Percentiles rank a stretch among this genome's conserved stretches.
Conservation (phyloP, 495 filamentous ascomycete genomes). For the Bombardia bombarda region DNA sequence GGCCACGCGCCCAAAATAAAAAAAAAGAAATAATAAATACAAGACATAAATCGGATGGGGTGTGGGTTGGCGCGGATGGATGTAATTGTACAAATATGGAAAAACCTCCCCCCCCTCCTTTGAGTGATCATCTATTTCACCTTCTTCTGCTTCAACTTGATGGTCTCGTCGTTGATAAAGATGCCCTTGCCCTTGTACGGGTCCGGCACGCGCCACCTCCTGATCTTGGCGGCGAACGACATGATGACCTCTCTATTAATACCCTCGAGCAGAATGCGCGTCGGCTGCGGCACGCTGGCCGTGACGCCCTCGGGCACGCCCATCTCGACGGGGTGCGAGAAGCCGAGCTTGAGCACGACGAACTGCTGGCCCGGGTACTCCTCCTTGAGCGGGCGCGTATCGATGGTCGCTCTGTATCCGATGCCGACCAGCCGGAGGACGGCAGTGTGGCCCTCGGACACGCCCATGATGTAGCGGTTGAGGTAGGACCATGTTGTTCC, state of each 20-base stretch:
- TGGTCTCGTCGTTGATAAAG: conserved; percentile 93
- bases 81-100: too few relatives aligned
- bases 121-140: conserved; percentile 62
- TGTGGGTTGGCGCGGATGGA: too few relatives aligned
- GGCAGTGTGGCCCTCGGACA: conserved; percentile 91
- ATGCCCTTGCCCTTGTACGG: conserved; percentile 99
- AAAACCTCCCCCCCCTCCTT: too few relatives aligned
- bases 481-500: conserved; percentile 85
- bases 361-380: conserved; percentile 77
- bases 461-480: conserved; percentile 81
- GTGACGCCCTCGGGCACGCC: conserved; percentile 73
- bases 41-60: too few relatives aligned
- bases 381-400: conserved; percentile 62
- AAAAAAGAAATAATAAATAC: conserved; percentile 11
- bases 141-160: conserved; percentile 97
- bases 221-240: conserved; percentile 81
- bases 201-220: conserved; percentile 83
- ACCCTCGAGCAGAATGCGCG: conserved; percentile 83
- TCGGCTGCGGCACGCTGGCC: conserved; percentile 88
- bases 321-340: conserved; percentile 88
- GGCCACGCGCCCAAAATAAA: neutral
- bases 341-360: conserved; percentile 89
- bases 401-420: conserved; percentile 84
- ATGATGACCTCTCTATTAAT: conserved; percentile 76
- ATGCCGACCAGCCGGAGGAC: conserved; percentile 93